Evolutionary conservation across 768 basidiomycete genomes (phyloP).

Genomic region (Dentipellis fragilis): DNA sequence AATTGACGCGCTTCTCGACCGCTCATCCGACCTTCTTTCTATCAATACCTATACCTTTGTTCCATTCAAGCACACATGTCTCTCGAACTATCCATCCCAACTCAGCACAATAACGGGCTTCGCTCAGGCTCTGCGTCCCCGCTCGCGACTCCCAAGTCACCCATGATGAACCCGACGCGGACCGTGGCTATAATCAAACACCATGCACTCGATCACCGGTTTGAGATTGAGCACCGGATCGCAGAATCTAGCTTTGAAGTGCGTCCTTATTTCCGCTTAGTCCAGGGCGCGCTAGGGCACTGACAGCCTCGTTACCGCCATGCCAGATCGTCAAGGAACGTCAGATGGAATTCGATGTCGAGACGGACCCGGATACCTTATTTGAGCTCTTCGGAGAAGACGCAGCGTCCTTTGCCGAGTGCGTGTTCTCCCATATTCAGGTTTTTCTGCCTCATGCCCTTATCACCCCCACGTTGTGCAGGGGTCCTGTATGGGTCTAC

Average conservation of each 20-base stretch:
- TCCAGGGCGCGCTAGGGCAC: background rate
- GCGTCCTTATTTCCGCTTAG: conserved; percentile 12
- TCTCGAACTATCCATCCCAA: background rate
- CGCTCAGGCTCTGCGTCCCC: background rate
- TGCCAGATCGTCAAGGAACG: conserved; percentile 74
- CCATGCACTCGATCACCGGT: conserved; percentile 61
- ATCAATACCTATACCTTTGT: background rate
- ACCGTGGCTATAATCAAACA: conserved; percentile 82
- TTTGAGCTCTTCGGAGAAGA: conserved; percentile 77
- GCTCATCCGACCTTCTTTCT: background rate
- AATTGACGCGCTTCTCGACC: background rate
- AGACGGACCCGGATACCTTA: conserved; percentile 70
- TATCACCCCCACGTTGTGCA: conserved; percentile 17
- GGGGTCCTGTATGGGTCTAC: conserved; percentile 87
- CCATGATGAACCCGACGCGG: conserved; percentile 26
- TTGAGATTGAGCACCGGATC: conserved; percentile 74
- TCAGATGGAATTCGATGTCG: conserved; percentile 82
- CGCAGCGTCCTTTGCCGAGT: conserved; percentile 67
- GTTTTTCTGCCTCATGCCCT: background rate
- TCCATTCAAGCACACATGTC: background rate
- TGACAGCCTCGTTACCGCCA: conserved; percentile 10
- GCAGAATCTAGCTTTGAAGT: conserved; percentile 80
- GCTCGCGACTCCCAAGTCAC: conserved; percentile 4
- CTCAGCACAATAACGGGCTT: background rate
- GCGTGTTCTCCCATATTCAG: conserved; percentile 24